Percentiles rank a stretch among this genome's conserved stretches.
These are phyloP conservation scores for Amylocystis lapponica DNA, from an alignment of 768 basidiomycete species.

Conservation along the genomic window DNA sequence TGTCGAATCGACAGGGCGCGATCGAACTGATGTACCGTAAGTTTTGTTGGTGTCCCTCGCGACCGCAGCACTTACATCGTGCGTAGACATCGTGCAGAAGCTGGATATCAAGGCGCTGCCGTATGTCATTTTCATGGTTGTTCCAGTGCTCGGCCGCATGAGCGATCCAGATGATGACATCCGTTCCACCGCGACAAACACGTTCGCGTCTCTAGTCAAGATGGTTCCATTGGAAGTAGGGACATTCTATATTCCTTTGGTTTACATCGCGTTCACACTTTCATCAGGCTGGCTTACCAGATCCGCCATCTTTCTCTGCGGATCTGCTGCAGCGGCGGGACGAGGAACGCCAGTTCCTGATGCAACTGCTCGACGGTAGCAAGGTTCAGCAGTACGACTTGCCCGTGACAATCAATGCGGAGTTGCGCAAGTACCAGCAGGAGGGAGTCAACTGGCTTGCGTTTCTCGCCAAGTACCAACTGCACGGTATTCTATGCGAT, in stretches of 20 bases:
- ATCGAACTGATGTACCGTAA: constrained; percentile 88
- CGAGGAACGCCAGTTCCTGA: constrained; percentile 84
- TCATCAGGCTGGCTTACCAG: constrained; percentile 86
- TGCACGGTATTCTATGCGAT: constrained; percentile 97
- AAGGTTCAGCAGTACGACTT: constrained; percentile 90
- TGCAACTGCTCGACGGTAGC: constrained; percentile 89
- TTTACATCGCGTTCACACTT: background rate
- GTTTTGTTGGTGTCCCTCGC: constrained; percentile 30
- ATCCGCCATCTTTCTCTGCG: constrained; percentile 87
- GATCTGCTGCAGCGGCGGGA: constrained; percentile 84
- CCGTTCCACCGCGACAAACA: constrained; percentile 91
- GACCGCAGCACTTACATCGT: constrained; percentile 6
- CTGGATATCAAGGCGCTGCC: constrained; percentile 93
- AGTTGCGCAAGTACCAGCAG: constrained; percentile 94
- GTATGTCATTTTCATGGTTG: constrained; percentile 94
- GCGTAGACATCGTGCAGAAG: constrained; percentile 79
- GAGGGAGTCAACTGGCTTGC: constrained; percentile 99
- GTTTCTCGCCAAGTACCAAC: constrained; percentile 94
- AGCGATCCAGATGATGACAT: constrained; percentile 91
- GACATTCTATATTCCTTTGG: background rate
- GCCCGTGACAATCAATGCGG: constrained; percentile 85
- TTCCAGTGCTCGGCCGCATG: constrained; percentile 95
- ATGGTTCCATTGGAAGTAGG: constrained; percentile 95
- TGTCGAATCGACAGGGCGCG: constrained; percentile 81
- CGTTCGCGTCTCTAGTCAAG: constrained; percentile 94